Conservation (phyloP, 371 early-diverging fungal species). For the Encephalitozoon hellem region DNA sequence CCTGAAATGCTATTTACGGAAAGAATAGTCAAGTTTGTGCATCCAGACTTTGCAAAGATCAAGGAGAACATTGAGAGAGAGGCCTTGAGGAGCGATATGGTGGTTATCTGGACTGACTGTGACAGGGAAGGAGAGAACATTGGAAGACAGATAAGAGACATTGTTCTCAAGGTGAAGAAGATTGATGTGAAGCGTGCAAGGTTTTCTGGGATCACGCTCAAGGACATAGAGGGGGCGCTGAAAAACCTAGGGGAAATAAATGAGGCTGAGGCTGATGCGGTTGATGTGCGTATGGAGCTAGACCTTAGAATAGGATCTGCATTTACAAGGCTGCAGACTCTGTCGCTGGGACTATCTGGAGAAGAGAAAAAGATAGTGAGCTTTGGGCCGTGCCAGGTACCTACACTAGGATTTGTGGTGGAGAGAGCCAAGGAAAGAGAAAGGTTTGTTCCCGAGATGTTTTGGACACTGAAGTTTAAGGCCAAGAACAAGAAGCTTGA, state of each 20-base stretch:
- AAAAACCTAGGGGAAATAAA: conserved; percentile 67
- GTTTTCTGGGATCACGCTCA: conserved; percentile 63
- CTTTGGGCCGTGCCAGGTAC: conserved; percentile 96
- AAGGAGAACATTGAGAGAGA: conserved; percentile 65
- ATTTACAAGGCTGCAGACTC: conserved; percentile 84
- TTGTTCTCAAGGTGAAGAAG: conserved; percentile 14
- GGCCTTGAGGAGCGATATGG: conserved; percentile 64
- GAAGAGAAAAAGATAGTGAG: conserved; percentile 64
- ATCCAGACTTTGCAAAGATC: conserved; percentile 51
- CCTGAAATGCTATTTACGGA: conserved; percentile 52
- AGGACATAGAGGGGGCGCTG: conserved; percentile 74
- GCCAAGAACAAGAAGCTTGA: conserved; percentile 62
- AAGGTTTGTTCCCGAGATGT: conserved; percentile 75
- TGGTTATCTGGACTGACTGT: conserved; percentile 98
- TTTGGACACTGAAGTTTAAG: conserved; percentile 74
- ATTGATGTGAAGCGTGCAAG: conserved; percentile 62
- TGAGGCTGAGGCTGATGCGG: conserved; percentile 71
- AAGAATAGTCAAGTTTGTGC: conserved; percentile 10
- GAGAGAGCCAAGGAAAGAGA: conserved; percentile 71
- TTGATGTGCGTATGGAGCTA: conserved; percentile 78
- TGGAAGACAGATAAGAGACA: conserved; percentile 69
- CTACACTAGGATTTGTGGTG: conserved; percentile 94
- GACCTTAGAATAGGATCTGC: conserved; percentile 90
- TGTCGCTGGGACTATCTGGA: conserved; percentile 62
- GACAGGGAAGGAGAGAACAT: conserved; percentile 98